Base-by-base conservation (phyloP, 1,284 basidiomycete species). In the Cutaneotrichosporon sp. region DNA sequence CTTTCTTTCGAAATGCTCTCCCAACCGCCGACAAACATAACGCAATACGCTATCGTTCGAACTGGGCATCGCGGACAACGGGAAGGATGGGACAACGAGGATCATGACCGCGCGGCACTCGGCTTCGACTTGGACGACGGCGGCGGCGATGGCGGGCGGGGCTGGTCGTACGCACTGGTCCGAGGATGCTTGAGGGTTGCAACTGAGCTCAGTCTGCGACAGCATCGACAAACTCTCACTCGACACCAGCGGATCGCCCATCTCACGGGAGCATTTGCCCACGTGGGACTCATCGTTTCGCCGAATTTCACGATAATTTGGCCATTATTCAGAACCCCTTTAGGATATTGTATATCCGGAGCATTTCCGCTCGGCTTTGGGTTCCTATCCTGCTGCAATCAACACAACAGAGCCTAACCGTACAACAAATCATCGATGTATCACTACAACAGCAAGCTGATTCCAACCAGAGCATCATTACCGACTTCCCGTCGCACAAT, bases 171-270 rank as follows among this genome's bases (percentile, higher is more conserved):
- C 42, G 42, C 29, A 44, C 42, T 31, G 42, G 41, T 43, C 41
- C 41, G 42, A 29, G 42, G 42, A 44, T 44, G 42, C 42, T 44
- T 44, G 42, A 44, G 17, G 42, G 42, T 31, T 44, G 29, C 42
- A 44, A 29, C 29, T 31, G 29, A 31, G 27, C 38, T 41, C 38
- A 24, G 22, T n/a, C n/a, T n/a, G n/a, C n/a, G n/a, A n/a, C n/a
- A 41, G 14, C 38, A 24, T 41, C 38, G 38, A 41, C 38, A 41
- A 38, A 41, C 38, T 41, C 38, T 41, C 20, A 16, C 11, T 22
- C 12, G 24, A 22, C 12, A 7, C 16, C 38, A 25, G 24, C 14
- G 29, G 10, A 31, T 9, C 29, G 3, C 38, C 22, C 8, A 14
- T 4, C 22, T 41, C 38, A 41, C n/a, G 38, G 38, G 38, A 22